Evolutionary conservation across 2,329 filamentous ascomycete genomes (phyloP).

Genomic region (Torrubiellomyces zombiae): DNA sequence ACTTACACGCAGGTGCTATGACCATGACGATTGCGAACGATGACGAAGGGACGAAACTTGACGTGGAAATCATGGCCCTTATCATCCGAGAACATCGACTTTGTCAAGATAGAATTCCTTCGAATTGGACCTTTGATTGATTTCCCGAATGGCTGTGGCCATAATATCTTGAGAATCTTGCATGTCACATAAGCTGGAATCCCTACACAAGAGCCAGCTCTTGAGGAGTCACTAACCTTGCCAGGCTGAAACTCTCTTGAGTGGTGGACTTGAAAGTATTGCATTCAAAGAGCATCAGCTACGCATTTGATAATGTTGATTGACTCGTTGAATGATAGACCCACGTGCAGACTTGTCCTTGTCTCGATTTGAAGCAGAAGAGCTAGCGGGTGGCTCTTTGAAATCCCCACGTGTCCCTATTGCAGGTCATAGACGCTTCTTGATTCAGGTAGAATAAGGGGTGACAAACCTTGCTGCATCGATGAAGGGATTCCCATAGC

Average conservation of each 20-base stretch:
- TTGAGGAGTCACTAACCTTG: slow-evolving; percentile 16
- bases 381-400: background rate
- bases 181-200: slow-evolving; percentile 1
- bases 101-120: no score
- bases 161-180: slow-evolving; percentile 38
- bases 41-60: slow-evolving; percentile 37
- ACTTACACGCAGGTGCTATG: slow-evolving; percentile 39
- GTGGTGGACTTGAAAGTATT: slow-evolving; percentile 13
- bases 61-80: slow-evolving; percentile 25
- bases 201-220: no score
- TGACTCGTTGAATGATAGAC: slow-evolving; percentile 13
- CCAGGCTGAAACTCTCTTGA: slow-evolving; percentile 24
- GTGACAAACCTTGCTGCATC: no score
- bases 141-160: slow-evolving; percentile 31
- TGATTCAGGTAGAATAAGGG: no score
- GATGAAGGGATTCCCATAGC: background rate
- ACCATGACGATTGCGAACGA: slow-evolving; percentile 32
- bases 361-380: slow-evolving; percentile 1
- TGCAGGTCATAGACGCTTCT: slow-evolving; percentile 3
- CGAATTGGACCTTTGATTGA: slow-evolving; percentile 10
- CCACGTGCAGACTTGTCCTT: slow-evolving; percentile 3
- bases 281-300: background rate
- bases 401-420: slow-evolving; percentile 3
- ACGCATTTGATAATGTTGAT: slow-evolving; percentile 17
- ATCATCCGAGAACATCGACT: slow-evolving; percentile 16